Conservation (phyloP, 208 protist genomes). For the Acanthamoeba castellanii region DNA sequence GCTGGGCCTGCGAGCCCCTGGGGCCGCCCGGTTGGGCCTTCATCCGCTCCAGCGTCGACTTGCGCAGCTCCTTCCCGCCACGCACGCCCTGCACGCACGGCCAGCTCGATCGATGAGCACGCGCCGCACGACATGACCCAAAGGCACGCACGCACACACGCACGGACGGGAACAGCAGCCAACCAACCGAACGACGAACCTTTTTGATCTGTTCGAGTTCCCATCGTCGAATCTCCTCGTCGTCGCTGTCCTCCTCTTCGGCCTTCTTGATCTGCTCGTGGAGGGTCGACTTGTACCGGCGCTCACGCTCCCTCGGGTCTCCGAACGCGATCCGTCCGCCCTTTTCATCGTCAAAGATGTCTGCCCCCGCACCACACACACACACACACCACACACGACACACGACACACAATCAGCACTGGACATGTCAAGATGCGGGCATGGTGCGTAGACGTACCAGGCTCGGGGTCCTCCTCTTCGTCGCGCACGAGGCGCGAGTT, state of each 20-base stretch:
- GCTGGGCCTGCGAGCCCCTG: background rate
- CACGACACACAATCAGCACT: background rate
- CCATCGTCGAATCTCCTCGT: constrained; percentile 66
- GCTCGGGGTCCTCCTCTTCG: constrained; percentile 64
- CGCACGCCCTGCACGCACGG: constrained; percentile 37
- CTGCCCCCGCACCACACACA: background rate
- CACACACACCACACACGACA: background rate
- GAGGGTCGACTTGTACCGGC: constrained; percentile 30
- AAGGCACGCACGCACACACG: no score
- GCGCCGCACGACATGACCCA: background rate
- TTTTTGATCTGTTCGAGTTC: constrained; percentile 72
- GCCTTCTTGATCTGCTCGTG: constrained; percentile 61
- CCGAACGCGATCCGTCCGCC: constrained; percentile 66
- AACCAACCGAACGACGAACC: background rate
- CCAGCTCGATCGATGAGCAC: background rate
- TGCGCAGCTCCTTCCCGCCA: constrained; percentile 15
- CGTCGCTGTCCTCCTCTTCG: constrained; percentile 68
- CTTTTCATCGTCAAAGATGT: constrained; percentile 57
- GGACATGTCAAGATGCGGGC: background rate
- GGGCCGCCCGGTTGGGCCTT: background rate
- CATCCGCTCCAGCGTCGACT: constrained; percentile 41
- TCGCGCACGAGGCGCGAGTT: constrained; percentile 65
- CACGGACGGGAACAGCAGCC: no score
- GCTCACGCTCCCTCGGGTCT: constrained; percentile 58
- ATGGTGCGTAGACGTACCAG: background rate